Evolutionary conservation across 2,329 filamentous ascomycete species (phyloP), one percentile per base, ranked within the genome.

Genomic region (Macrophomina pseudophaseolina): DNA sequence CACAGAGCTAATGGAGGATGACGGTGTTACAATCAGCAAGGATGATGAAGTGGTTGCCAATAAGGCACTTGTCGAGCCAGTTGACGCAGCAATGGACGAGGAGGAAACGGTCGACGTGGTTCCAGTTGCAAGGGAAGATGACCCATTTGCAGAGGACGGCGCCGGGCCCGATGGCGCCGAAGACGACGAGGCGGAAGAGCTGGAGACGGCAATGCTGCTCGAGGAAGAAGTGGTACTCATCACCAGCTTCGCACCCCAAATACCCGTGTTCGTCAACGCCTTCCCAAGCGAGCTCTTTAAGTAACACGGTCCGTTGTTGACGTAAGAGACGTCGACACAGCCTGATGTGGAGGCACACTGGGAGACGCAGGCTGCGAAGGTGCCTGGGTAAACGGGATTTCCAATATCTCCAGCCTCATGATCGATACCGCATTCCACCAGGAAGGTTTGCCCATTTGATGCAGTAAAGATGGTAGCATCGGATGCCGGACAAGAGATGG

Each of bases 391-490:
- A 23, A 46, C 28, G 6, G 51, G 62, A 14, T n/a, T 51, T 28
- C 49, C 62, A 32, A 65, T 49, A 46, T 58, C 60, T 11, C 66
- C 66, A 14, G 52, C 66, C 16, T 18, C 14, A 33, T 63, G 66
- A 51, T 67, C 66, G 4, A 54, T 23, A 28, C 46, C 40, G 40
- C 60, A 67, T 35, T 67, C 66, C n/a, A 67, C 53, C 14, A 35
- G n/a, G 51, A 69, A 72, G 35, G 65, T 59, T 6, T 69, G 68
- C 12, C 69, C 68, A 23, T 66, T 68, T 2, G 64, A 42, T 9
- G 60, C 58, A 3, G 58, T 68, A 49, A 66, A 69, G 5, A 62
- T 67, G 6, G 66, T 69, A 12, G 65, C 68, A 48, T 70, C 62
- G 2, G 67, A 65, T 18, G 46, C 40, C 4, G 69, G 70, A 33